phyloP scores from a whole-genome alignment of 495 filamentous ascomycete genomes.

The Aspergillus kassunensis region DNA sequence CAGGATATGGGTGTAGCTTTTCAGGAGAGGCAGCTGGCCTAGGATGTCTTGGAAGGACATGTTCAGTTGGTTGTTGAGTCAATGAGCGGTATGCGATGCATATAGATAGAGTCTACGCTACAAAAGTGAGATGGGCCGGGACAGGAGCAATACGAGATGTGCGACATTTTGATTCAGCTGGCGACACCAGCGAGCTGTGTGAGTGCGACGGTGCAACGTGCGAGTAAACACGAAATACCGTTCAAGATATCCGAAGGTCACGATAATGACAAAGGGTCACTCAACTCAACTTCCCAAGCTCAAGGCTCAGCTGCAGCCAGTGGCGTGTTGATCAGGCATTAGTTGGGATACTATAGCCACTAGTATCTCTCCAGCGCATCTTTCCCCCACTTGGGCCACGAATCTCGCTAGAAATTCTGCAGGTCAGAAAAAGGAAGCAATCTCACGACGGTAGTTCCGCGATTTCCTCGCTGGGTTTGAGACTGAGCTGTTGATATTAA shows the following conservation, averaged over 20 bases:
- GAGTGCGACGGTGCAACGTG: too few species aligned
- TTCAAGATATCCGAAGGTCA: too few species aligned
- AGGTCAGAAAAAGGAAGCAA: background rate
- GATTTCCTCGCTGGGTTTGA: too few species aligned
- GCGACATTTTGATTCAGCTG: too few species aligned
- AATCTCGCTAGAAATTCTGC: background rate
- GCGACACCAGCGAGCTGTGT: too few species aligned
- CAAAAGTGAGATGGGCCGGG: too few species aligned
- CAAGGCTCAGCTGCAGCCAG: background rate
- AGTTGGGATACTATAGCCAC: background rate
- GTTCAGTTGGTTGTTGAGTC: background rate
- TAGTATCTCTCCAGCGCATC: conserved; percentile 1
- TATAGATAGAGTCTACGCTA: too few species aligned
- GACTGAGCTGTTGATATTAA: background rate
- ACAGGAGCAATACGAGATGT: too few species aligned
- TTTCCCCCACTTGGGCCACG: background rate
- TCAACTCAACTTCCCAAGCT: background rate
- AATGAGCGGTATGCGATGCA: background rate
- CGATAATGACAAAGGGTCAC: too few species aligned
- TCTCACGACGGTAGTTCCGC: too few species aligned
- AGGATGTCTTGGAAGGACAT: conserved; percentile 25
- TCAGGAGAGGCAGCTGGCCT: conserved; percentile 37
- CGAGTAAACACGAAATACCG: too few species aligned
- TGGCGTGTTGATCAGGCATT: conserved; percentile 5
- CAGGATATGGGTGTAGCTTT: conserved; percentile 36